Percentiles rank a stretch among this genome's conserved stretches.
Evolutionary conservation across 176 grass and related monocot species (phyloP).

Genomic region (Canna indica): DNA sequence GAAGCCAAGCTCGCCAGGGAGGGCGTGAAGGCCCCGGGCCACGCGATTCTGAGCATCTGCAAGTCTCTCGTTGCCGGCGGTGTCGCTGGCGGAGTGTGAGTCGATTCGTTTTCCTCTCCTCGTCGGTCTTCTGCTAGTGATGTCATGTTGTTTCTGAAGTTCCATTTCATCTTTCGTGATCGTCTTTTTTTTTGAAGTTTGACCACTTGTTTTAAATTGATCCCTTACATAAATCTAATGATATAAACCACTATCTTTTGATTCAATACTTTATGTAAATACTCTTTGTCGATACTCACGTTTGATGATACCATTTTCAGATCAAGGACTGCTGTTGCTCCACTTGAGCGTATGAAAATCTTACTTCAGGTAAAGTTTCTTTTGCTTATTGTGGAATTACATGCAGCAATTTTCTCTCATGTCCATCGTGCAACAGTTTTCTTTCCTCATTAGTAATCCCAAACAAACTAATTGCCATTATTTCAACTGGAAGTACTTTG

Average conservation of each 20-base stretch:
- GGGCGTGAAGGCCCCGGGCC: slow-evolving; percentile 70
- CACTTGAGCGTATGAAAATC: slow-evolving; percentile 89
- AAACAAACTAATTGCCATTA: no score
- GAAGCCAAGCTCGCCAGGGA: slow-evolving; percentile 97
- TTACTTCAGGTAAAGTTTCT: slow-evolving; percentile 62
- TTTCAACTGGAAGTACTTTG: not conserved
- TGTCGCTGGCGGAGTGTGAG: slow-evolving; percentile 95
- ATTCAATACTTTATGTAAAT: not conserved
- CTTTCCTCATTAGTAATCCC: no score
- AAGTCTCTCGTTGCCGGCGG: slow-evolving; percentile 94
- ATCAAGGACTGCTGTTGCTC: slow-evolving; percentile 98
- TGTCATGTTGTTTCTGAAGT: not conserved
- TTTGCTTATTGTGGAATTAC: not conserved
- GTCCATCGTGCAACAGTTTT: no score
- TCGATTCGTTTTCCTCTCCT: not conserved
- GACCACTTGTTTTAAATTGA: no score
- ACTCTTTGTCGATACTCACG: not conserved
- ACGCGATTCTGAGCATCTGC: slow-evolving; percentile 64
- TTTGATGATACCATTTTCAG: slow-evolving; percentile 33
- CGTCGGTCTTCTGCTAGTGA: not conserved
- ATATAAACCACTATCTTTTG: no score
- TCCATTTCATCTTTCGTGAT: not conserved
- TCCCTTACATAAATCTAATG: not conserved
- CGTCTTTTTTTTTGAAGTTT: not conserved
- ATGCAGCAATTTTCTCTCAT: not conserved